Percentiles rank a stretch among this genome's conserved stretches.
phyloP scores from a whole-genome alignment of 306 rosid genomes.

The Prunus mira region DNA sequence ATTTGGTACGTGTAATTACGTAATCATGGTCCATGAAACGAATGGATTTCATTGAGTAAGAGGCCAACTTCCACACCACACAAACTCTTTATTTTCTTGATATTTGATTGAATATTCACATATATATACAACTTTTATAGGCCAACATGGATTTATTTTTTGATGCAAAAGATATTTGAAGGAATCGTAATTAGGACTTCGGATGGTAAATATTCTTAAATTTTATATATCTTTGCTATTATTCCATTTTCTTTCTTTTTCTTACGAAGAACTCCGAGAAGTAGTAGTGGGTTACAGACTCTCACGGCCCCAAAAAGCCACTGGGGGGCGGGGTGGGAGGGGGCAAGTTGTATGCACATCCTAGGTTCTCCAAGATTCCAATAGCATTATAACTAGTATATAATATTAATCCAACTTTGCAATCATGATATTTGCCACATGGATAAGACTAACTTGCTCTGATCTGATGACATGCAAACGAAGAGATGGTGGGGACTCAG shows the following conservation, averaged over 20 bases:
- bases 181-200: rapidly evolving
- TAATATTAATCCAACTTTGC: not conserved
- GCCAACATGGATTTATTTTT: no score
- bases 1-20: not conserved
- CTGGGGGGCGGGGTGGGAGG: no score
- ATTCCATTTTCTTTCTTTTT: not conserved
- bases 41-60: not conserved
- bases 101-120: not conserved
- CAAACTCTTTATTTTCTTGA: not conserved
- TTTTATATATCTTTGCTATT: not conserved
- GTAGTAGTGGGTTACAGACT: constrained; percentile 26
- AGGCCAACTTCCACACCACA: not conserved
- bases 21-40: not conserved
- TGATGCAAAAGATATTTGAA: no score
- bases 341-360: not conserved
- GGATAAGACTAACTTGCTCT: not conserved
- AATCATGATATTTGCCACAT: constrained; percentile 11
- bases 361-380: constrained; percentile 2
- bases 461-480: not conserved
- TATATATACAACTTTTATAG: no score
- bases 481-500: not conserved
- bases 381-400: not conserved
- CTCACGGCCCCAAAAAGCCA: not conserved
- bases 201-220: no score
- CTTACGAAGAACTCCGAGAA: not conserved